A percentile compares a stretch with the other conserved stretches of the same genome.
Evolutionary conservation across 2,329 filamentous ascomycete genomes (phyloP).

Genomic region (Cladorrhinum sp.): DNA sequence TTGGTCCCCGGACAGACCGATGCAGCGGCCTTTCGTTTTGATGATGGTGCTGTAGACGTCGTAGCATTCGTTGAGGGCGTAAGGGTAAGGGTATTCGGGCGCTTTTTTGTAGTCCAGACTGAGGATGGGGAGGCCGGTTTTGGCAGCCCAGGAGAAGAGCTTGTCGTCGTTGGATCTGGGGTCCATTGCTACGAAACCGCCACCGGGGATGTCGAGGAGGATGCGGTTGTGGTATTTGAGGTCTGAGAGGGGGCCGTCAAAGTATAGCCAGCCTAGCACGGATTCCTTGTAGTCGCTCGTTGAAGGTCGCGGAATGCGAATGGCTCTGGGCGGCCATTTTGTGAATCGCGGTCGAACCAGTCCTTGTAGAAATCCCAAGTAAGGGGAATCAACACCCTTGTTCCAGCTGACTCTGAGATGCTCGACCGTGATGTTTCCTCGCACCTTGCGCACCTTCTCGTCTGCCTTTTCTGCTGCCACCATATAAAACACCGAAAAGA

Average conservation of each 20-base stretch:
- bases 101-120: slow-evolving; percentile 90
- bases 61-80: slow-evolving; percentile 82
- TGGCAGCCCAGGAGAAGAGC: slow-evolving; percentile 85
- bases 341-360: slow-evolving; percentile 76
- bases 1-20: slow-evolving; percentile 66
- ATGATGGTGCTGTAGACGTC: slow-evolving; percentile 78
- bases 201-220: slow-evolving; percentile 86
- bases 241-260: slow-evolving; percentile 78
- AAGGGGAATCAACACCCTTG: slow-evolving; percentile 78
- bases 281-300: slow-evolving; percentile 81
- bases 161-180: slow-evolving; percentile 95
- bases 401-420: slow-evolving; percentile 94
- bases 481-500: slow-evolving; percentile 88
- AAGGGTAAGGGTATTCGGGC: slow-evolving; percentile 80
- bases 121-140: slow-evolving; percentile 81
- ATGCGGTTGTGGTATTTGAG: slow-evolving; percentile 73
- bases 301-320: slow-evolving; percentile 77
- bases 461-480: slow-evolving; percentile 91
- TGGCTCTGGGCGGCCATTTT: slow-evolving; percentile 73
- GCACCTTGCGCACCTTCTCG: slow-evolving; percentile 90
- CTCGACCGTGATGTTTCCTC: slow-evolving; percentile 82
- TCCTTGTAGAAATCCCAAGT: slow-evolving; percentile 68
- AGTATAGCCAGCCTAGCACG: slow-evolving; percentile 87
- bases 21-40: slow-evolving; percentile 67
- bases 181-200: slow-evolving; percentile 95